Percentiles rank a stretch among this genome's conserved stretches.
Evolutionary conservation across 2,329 filamentous ascomycete genomes (phyloP).

Genomic region (Reticulascus tulasneorum): DNA sequence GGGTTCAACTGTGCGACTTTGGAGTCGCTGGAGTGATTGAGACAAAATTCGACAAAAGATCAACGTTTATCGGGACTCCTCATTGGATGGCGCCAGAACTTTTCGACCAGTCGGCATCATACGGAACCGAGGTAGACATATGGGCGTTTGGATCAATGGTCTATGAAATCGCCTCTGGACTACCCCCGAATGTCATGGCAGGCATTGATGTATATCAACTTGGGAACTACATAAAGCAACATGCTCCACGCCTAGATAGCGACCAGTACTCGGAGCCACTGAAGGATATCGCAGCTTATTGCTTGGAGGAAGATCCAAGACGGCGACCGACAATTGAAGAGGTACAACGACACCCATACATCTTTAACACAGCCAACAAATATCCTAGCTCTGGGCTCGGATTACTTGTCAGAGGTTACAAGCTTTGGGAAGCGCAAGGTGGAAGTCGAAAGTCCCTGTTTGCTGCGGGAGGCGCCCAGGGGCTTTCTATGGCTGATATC

Average conservation of each 20-base stretch:
- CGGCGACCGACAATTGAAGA: conserved; percentile 66
- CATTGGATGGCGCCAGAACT: conserved; percentile 87
- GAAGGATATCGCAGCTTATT: conserved; percentile 68
- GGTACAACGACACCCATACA: conserved; percentile 66
- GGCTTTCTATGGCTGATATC: conserved; percentile 28
- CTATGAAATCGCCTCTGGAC: conserved; percentile 75
- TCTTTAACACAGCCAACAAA: conserved; percentile 56
- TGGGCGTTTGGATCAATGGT: conserved; percentile 83
- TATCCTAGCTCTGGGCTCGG: conserved; percentile 63
- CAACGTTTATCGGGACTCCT: conserved; percentile 76
- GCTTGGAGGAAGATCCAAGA: conserved; percentile 64
- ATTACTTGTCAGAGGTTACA: conserved; percentile 67
- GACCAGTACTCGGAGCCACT: conserved; percentile 66
- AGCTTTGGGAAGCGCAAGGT: conserved; percentile 70
- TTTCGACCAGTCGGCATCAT: conserved; percentile 59
- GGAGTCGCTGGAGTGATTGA: conserved; percentile 78
- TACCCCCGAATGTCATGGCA: conserved; percentile 64
- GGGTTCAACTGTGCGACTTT: conserved; percentile 80
- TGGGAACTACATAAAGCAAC: conserved; percentile 54
- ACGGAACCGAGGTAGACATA: conserved; percentile 72
- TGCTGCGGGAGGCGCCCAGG: conserved; percentile 54
- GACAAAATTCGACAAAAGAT: conserved; percentile 69
- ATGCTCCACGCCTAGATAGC: conserved; percentile 66
- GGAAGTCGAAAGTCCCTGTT: conserved; percentile 66
- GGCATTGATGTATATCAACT: conserved; percentile 43